These are phyloP conservation scores for Thelephora aurantiotincta DNA, from an alignment of 768 basidiomycete species.

Conservation along the genomic window DNA sequence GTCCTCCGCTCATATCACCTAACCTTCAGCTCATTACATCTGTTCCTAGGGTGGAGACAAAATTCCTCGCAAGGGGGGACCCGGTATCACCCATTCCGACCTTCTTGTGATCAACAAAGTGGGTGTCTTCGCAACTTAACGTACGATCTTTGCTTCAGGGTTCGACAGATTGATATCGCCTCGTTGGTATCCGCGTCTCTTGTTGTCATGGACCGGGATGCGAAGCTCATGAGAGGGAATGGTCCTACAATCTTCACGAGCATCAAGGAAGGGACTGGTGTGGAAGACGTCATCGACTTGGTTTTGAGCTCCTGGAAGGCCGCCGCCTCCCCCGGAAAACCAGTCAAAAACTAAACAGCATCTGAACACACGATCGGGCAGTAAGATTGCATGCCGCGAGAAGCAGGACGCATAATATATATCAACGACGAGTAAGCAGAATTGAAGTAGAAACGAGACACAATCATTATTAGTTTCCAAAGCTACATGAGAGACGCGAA, in stretches of 20 bases:
- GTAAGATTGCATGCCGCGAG: too few species aligned
- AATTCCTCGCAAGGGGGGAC: constrained; percentile 95
- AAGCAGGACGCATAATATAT: too few species aligned
- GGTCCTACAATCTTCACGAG: constrained; percentile 90
- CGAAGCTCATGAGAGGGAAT: constrained; percentile 85
- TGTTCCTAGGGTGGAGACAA: constrained; percentile 79
- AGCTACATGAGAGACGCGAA: too few species aligned
- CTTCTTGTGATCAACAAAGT: constrained; percentile 94
- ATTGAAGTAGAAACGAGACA: too few species aligned
- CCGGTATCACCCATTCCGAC: constrained; percentile 94
- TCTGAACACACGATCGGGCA: too few species aligned
- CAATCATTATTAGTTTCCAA: too few species aligned
- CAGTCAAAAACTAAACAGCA: constrained; percentile 12
- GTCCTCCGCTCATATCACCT: constrained; percentile 2
- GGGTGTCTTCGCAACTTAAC: constrained; percentile 1
- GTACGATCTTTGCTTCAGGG: not conserved
- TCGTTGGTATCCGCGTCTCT: constrained; percentile 86
- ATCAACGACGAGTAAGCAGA: too few species aligned
- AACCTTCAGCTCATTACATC: not conserved
- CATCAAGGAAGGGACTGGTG: constrained; percentile 63
- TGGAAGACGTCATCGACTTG: constrained; percentile 70
- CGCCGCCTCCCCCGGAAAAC: constrained; percentile 59
- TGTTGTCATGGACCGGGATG: constrained; percentile 87
- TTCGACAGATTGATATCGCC: constrained; percentile 75
- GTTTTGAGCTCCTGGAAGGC: constrained; percentile 82